phyloP scores from a whole-genome alignment of 257 asterid genomes.

The Verbena officinalis region DNA sequence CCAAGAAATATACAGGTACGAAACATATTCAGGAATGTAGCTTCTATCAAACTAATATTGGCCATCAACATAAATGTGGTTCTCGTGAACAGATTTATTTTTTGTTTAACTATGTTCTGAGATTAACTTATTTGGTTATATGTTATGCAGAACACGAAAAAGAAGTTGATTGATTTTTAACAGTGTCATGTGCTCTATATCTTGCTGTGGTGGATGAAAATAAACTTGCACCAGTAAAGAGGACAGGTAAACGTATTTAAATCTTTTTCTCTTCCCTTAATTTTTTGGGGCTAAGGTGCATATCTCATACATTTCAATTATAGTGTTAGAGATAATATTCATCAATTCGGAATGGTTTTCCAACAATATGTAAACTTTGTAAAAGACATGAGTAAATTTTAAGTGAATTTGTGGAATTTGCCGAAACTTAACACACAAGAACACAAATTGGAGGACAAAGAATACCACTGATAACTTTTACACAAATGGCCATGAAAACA shows the following conservation, averaged over 20 bases:
- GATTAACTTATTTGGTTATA: not conserved
- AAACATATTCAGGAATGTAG: constrained; percentile 13
- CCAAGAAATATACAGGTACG: constrained; percentile 6
- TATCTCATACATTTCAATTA: constrained; percentile 2
- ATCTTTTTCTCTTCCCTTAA: constrained; percentile 5
- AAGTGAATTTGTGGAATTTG: not conserved
- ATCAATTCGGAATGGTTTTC: not conserved
- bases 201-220: not conserved
- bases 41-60: not conserved
- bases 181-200: not conserved
- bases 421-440: constrained; percentile 2
- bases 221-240: constrained; percentile 2
- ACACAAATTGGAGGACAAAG: constrained; percentile 23
- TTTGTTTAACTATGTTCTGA: constrained; percentile 5
- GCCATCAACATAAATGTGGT: not conserved
- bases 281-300: not conserved
- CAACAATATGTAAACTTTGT: not conserved
- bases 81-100: not conserved
- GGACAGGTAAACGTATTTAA: not conserved
- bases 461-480: not conserved
- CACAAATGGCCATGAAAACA: not conserved
- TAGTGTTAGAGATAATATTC: not conserved
- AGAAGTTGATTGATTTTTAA: not conserved
- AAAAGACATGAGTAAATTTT: not conserved
- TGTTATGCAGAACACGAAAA: not conserved